Evolutionary conservation across 768 basidiomycete species (phyloP).

Genomic region (Clavaria fumosa): DNA sequence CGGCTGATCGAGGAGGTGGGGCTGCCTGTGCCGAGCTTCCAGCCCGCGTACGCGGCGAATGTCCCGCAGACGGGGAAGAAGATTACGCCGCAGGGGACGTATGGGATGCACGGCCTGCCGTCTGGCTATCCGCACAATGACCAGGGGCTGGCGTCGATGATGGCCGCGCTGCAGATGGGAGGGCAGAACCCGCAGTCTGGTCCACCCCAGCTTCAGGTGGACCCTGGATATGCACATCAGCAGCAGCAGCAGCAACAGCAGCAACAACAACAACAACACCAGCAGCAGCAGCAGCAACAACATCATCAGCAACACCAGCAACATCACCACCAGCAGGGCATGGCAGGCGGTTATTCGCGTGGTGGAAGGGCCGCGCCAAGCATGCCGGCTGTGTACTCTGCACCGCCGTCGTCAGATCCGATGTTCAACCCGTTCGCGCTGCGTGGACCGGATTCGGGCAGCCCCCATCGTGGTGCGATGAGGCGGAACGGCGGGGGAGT

Average conservation of each 20-base stretch:
- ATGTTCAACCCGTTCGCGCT: conserved; percentile 38
- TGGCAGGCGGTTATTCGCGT: too few relatives aligned
- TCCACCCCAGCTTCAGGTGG: conserved; percentile 57
- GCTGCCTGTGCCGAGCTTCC: conserved; percentile 75
- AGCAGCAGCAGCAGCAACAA: too few relatives aligned
- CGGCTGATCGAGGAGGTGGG: conserved; percentile 91
- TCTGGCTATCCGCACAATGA: conserved; percentile 71
- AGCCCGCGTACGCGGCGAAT: conserved; percentile 59
- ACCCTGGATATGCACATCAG: conserved; percentile 38
- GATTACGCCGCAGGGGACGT: conserved; percentile 34
- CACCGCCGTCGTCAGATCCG: conserved; percentile 29
- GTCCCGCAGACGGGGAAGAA: conserved; percentile 51
- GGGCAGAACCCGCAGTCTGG: conserved; percentile 75
- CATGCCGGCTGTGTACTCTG: too few relatives aligned
- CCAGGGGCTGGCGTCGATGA: conserved; percentile 81
- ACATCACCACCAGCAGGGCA: too few relatives aligned
- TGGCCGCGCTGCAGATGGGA: conserved; percentile 85
- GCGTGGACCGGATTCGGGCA: conserved; percentile 29
- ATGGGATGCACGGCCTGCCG: conserved; percentile 59
- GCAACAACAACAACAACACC: too few relatives aligned
- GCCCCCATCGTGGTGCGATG: too few relatives aligned
- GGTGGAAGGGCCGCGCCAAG: too few relatives aligned
- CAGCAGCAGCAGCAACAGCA: too few relatives aligned
- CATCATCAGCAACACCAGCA: too few relatives aligned
- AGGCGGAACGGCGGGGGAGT: too few relatives aligned